Evolutionary conservation across 73 alveolate species (phyloP), one percentile per base, ranked within the genome.

Genomic region (Paramecium primaurelia): DNA sequence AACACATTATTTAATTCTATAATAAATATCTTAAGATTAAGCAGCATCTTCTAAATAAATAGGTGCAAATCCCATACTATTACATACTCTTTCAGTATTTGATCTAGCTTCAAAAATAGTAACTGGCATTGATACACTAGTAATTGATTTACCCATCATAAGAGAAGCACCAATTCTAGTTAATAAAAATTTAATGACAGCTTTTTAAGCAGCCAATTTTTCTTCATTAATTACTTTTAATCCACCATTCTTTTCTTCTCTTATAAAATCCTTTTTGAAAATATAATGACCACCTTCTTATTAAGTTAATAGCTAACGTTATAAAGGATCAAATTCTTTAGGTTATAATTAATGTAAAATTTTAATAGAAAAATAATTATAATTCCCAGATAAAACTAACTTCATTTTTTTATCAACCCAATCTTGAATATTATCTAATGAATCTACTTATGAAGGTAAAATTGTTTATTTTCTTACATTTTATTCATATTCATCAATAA

Each of bases 111-210:
- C 98, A 89, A 96, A 96, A 1, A 96, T 94, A 16, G 91, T 40
- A 58, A 96, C 93, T 25, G 99, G 99, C 42, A 96, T 83, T 16
- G 98, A 95, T 20, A 96, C 77, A 10, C 92, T 85, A 89, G 95
- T 91, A 6, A 96, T 93, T 34, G 97, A 92, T 71, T 95, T 95
- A 2, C 98, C 98, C 20, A 93, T 80, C 80, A 96, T 38, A 34
- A 96, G 28, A 44, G 94, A 95, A 38, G 88, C 69, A 6, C 97
- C 98, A 85, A 96, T 94, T 44, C 86, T 58, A 51, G 95, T 95
- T 11, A 96, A 36, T 58, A 96, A 59, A 45, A 92, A 92, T 37
- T 92, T 54, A 0, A 96, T 69, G 58, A 95, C 96, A 32, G 94
- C 92, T 86, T 95, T 94, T 89, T 96, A 64, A 18, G 88, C 86